phyloP scores from a whole-genome alignment of 345 rosid genomes.

The Arabis hirsuta region DNA sequence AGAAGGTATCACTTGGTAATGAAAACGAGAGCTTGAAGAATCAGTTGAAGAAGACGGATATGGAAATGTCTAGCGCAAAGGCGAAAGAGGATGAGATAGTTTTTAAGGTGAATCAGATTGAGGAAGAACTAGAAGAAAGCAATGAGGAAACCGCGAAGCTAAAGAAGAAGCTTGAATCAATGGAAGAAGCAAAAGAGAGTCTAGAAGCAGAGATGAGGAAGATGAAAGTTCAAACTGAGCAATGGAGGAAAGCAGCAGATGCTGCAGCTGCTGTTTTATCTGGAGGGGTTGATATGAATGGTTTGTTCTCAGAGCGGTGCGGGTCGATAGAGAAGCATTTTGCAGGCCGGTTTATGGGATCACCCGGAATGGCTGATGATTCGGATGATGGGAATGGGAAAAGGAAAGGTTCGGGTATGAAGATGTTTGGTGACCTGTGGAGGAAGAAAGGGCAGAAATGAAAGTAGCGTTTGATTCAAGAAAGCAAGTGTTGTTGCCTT shows the following conservation, averaged over 20 bases:
- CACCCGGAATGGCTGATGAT: constrained; percentile 61
- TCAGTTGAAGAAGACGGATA: constrained; percentile 52
- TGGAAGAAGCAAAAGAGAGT: constrained; percentile 61
- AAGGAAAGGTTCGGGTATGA: constrained; percentile 70
- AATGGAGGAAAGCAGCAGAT: constrained; percentile 94
- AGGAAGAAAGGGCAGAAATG: constrained; percentile 72
- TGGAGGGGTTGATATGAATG: constrained; percentile 63
- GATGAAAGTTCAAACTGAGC: constrained; percentile 81
- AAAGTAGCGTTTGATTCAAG: constrained; percentile 32
- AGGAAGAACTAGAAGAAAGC: constrained; percentile 61
- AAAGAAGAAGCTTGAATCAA: constrained; percentile 56
- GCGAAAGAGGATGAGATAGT: constrained; percentile 57
- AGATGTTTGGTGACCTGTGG: constrained; percentile 86
- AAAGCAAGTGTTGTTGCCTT: constrained; percentile 9
- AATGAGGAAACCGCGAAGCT: constrained; percentile 46
- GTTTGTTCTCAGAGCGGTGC: constrained; percentile 54
- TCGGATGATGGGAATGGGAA: constrained; percentile 64
- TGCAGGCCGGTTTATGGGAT: constrained; percentile 57
- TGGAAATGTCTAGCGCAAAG: constrained; percentile 46
- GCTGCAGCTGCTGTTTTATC: constrained; percentile 85
- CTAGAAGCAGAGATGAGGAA: constrained; percentile 77
- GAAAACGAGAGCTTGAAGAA: constrained; percentile 65
- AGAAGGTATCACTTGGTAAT: constrained; percentile 38
- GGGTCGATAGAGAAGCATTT: constrained; percentile 83
- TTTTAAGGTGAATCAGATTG: constrained; percentile 49